Percentiles rank a stretch among this genome's conserved stretches.
Evolutionary conservation across 805 yeast species (phyloP).

Genomic region (Suhomyces emberorum): DNA sequence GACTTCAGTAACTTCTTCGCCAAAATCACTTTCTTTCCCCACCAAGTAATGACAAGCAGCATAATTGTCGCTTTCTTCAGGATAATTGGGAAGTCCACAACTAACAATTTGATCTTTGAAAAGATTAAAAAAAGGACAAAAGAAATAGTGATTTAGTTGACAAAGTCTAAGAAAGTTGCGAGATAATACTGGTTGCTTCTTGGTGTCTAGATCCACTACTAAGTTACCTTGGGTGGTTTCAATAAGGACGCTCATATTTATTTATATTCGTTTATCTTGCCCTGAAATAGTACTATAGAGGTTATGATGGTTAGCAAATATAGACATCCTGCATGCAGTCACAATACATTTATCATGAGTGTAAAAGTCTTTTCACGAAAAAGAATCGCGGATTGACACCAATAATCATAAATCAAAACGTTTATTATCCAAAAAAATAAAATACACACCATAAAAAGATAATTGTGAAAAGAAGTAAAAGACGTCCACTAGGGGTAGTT

Average conservation of each 20-base stretch:
- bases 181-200: slow-evolving; percentile 36
- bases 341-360: too few relatives aligned
- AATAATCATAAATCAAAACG: too few relatives aligned
- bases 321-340: slow-evolving; percentile 2
- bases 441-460: slow-evolving; percentile 13
- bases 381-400: too few relatives aligned
- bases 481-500: slow-evolving; percentile 32
- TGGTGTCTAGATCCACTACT: slow-evolving; percentile 45
- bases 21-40: not conserved
- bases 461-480: slow-evolving; percentile 16
- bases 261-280: too few relatives aligned
- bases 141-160: slow-evolving; percentile 48
- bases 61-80: slow-evolving; percentile 17
- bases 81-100: slow-evolving; percentile 49
- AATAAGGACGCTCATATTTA: slow-evolving; percentile 43
- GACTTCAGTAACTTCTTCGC: not conserved
- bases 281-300: slow-evolving; percentile 1
- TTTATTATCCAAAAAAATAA: too few relatives aligned
- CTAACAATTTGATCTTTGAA: slow-evolving; percentile 37
- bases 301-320: slow-evolving; percentile 1
- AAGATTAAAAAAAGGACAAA: slow-evolving; percentile 47
- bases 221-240: slow-evolving; percentile 43
- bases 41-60: slow-evolving; percentile 6
- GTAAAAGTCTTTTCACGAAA: too few relatives aligned
- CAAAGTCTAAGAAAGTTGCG: slow-evolving; percentile 54